A percentile compares a stretch with the other conserved stretches of the same genome.
phyloP scores from a whole-genome alignment of 75 land plant species.

The Isoetes taiwanensis region DNA sequence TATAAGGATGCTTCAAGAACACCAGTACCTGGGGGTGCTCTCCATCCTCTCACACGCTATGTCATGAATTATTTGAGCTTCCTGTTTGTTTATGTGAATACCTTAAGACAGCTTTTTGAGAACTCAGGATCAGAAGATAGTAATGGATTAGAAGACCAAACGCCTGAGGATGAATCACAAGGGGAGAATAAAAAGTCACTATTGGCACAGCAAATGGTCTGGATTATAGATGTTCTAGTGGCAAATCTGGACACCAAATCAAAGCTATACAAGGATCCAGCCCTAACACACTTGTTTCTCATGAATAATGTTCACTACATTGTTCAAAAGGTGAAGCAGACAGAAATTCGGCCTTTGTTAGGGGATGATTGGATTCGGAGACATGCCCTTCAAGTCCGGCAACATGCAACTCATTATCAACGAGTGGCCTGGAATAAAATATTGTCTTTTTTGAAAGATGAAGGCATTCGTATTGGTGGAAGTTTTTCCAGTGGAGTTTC shows the following conservation, averaged over 20 bases:
- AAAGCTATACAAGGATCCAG: slow-evolving; percentile 38
- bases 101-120: slow-evolving; percentile 31
- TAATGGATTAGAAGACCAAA: background rate
- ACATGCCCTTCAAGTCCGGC: slow-evolving; percentile 29
- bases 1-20: slow-evolving; percentile 50
- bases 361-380: slow-evolving; percentile 58
- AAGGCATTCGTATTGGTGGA: slow-evolving; percentile 31
- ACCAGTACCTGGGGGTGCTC: slow-evolving; percentile 38
- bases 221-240: slow-evolving; percentile 33
- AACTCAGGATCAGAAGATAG: too few species aligned
- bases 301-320: slow-evolving; percentile 75
- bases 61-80: slow-evolving; percentile 52
- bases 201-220: slow-evolving; percentile 31
- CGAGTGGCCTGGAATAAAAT: slow-evolving; percentile 44
- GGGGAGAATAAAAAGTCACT: slow-evolving; percentile 10
- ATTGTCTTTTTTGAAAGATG: slow-evolving; percentile 32
- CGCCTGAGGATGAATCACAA: slow-evolving; percentile 11
- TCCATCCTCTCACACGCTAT: slow-evolving; percentile 52
- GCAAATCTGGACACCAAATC: slow-evolving; percentile 56
- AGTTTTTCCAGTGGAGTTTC: slow-evolving; percentile 51
- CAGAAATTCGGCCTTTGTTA: slow-evolving; percentile 34
- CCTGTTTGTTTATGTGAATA: slow-evolving; percentile 33
- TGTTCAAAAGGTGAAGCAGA: slow-evolving; percentile 44
- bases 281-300: slow-evolving; percentile 44
- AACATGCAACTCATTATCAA: slow-evolving; percentile 40